Conservation (phyloP, 2,329 filamentous ascomycete species). For the Epichloe sylvatica region DNA sequence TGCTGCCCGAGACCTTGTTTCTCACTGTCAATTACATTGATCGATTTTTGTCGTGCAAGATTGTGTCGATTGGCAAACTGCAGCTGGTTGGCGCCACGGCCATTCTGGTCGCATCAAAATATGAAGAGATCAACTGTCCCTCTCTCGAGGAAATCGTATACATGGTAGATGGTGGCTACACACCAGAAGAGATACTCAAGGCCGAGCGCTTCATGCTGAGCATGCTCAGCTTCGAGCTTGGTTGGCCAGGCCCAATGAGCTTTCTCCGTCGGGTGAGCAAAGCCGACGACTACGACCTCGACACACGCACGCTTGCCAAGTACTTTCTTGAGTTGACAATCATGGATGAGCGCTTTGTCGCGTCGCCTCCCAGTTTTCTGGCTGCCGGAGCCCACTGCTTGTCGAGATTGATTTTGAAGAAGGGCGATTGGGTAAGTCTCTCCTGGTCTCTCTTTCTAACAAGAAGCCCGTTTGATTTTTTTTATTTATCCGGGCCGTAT, state of each 20-base stretch:
- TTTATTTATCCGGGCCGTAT: neutral
- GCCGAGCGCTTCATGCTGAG: conserved; percentile 96
- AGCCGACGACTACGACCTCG: conserved; percentile 91
- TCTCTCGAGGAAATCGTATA: conserved; percentile 92
- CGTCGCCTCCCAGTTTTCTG: conserved; percentile 75
- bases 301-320: conserved; percentile 89
- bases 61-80: conserved; percentile 86
- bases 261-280: conserved; percentile 95
- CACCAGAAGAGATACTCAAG: conserved; percentile 82
- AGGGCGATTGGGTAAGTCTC: conserved; percentile 75
- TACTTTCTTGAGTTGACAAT: conserved; percentile 95
- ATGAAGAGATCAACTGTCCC: conserved; percentile 96
- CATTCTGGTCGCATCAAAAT: conserved; percentile 91
- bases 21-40: conserved; percentile 94
- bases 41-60: conserved; percentile 85
- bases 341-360: conserved; percentile 96
- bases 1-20: conserved; percentile 90
- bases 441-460: neutral
- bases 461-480: neutral
- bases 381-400: conserved; percentile 88
- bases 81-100: conserved; percentile 94
- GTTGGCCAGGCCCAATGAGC: conserved; percentile 98
- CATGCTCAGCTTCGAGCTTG: conserved; percentile 89
- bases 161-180: conserved; percentile 93
- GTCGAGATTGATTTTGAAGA: conserved; percentile 73